Percentiles rank a stretch among this genome's conserved stretches.
phyloP scores from a whole-genome alignment of 75 land plant genomes.

The Azolla pinnata region DNA sequence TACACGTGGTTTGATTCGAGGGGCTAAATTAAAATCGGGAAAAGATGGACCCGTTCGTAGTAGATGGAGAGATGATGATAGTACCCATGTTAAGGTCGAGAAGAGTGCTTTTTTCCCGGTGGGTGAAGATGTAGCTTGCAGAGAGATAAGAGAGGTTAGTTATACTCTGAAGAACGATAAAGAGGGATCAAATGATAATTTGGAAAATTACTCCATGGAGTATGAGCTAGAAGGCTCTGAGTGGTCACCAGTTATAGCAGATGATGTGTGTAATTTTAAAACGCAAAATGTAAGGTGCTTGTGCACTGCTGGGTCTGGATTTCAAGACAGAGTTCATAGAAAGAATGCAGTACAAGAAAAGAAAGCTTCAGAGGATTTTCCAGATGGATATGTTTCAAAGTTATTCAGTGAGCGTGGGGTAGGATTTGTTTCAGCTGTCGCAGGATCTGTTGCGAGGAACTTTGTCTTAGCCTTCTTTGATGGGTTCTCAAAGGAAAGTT shows the following conservation, averaged over 20 bases:
- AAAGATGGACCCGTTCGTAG: not conserved
- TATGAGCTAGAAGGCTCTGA: not conserved
- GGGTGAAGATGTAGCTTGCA: not conserved
- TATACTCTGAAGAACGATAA: not conserved
- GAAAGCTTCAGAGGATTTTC: conserved; percentile 10
- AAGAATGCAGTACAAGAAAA: too few species aligned
- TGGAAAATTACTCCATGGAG: not conserved
- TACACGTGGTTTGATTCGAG: conserved; percentile 38
- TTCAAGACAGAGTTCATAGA: too few species aligned
- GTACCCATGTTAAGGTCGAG: not conserved
- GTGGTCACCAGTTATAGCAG: too few species aligned
- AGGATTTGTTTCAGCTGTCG: conserved; percentile 73
- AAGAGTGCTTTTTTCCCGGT: not conserved
- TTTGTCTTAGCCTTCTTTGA: conserved; percentile 42
- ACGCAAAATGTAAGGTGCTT: too few species aligned
- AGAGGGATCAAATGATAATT: not conserved
- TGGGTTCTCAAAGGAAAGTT: not conserved
- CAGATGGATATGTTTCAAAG: conserved; percentile 55
- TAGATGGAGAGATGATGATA: not conserved
- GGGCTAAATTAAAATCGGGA: conserved; percentile 6
- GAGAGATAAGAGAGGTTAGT: conserved; percentile 4
- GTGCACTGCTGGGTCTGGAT: too few species aligned
- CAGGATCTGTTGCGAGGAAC: conserved; percentile 75
- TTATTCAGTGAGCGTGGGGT: conserved; percentile 52
- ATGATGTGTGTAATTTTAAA: too few species aligned